Evolutionary conservation across 495 filamentous ascomycete species (phyloP).

Genomic region (Xylaria castorea): DNA sequence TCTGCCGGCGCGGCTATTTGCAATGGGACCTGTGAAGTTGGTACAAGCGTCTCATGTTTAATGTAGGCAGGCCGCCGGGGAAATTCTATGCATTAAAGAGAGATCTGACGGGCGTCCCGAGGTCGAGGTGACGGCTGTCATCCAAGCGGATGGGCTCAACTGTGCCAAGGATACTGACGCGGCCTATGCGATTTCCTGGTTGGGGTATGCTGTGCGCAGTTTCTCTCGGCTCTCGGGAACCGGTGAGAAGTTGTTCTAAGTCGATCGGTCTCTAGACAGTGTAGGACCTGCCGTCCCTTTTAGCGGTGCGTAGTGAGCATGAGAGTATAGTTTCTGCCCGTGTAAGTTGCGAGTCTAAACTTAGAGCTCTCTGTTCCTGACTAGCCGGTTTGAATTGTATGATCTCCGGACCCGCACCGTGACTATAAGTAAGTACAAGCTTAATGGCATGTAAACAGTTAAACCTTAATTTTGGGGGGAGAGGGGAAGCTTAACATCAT

Average conservation of each 20-base stretch:
- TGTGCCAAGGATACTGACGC: slow-evolving; percentile 5
- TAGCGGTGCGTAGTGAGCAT: background rate
- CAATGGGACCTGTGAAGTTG: background rate
- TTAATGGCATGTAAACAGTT: background rate
- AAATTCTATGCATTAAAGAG: slow-evolving; percentile 13
- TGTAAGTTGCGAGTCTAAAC: slow-evolving; percentile 12
- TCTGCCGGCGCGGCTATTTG: slow-evolving; percentile 24
- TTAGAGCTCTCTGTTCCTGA: slow-evolving; percentile 5
- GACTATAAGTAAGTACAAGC: background rate
- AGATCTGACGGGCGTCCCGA: background rate
- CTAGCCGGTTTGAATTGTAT: slow-evolving; percentile 13
- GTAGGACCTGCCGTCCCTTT: slow-evolving; percentile 1
- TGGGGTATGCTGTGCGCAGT: background rate
- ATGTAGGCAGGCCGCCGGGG: background rate
- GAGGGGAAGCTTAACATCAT: background rate
- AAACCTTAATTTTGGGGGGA: background rate
- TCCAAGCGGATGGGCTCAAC: slow-evolving; percentile 8
- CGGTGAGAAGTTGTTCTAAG: background rate
- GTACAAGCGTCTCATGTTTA: slow-evolving; percentile 16
- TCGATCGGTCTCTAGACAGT: background rate
- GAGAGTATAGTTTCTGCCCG: background rate
- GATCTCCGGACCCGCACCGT: slow-evolving; percentile 9
- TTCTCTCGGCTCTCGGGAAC: slow-evolving; percentile 12
- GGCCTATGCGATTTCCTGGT: background rate
- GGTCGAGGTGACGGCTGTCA: background rate